Evolutionary conservation across 75 land plant genomes (phyloP), one percentile per base, ranked within the genome.

Genomic region (Adiantum capillusveneris): DNA sequence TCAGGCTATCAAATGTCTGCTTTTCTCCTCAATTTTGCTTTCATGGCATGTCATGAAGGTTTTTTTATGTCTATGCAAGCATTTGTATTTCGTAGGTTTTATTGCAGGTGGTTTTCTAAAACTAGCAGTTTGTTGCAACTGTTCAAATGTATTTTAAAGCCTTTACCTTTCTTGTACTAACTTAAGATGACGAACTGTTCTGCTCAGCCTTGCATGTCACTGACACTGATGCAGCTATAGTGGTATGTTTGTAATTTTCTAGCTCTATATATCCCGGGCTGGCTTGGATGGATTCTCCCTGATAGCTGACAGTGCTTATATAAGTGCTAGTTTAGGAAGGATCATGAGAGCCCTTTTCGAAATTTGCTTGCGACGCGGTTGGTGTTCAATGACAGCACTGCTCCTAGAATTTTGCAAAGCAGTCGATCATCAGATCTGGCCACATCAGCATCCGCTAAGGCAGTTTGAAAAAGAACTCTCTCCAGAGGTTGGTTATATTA

Each of bases 281-380:
- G 64, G 70, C 20, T 57, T 95, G 13, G 96, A 95, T 18, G 70
- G 77, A 45, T 95, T 95, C 59, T 95, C 99, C 17, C 65, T 95
- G 17, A 56, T 95, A 41, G 89, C 96, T 56, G 99, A 95, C 70
- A 82, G 92, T 57, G 72, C 91, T 28, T 95, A 95, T 62, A 86
- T 95, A 31, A 95, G 87, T 84, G 87, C 96, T 1, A 95, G 96
- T 63, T 72, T 95, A 64, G 99, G 80, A 11, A 84, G 99, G 51
- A 95, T 95, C 0, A 90, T 90, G 99, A 79, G 99, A 17, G 96
- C 92, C 11, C 59, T 95, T 37, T 95, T 95, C 80, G 99, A 95
- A 65, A 84, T 90, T 25, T 95, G 99, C 59, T 57, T 95, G 63
- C 85, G 96, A 1, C 78, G 88, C 62, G 90, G 96, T 31, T 95